Conservation (phyloP, 1,284 basidiomycete genomes). For the Clitocybe nebularis region DNA sequence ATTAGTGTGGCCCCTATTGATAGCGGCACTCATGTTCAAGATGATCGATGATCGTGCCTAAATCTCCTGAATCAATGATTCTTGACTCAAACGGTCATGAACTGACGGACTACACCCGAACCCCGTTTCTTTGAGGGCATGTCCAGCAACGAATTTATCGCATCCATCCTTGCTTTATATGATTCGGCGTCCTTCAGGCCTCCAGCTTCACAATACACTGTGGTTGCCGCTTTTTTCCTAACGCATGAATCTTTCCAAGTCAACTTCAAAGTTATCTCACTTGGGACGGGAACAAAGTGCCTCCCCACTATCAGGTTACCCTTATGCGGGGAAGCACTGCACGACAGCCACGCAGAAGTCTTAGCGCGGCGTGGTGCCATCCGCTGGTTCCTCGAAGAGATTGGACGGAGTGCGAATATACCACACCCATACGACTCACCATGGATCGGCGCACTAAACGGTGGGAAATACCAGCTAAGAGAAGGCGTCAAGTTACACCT, state of each 20-base stretch:
- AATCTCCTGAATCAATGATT: too few species aligned
- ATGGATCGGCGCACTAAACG: constrained; percentile 40
- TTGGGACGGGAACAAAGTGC: constrained; percentile 87
- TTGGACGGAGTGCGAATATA: constrained; percentile 31
- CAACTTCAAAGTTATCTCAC: constrained; percentile 53
- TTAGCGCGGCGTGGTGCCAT: constrained; percentile 77
- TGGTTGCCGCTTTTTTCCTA: constrained; percentile 58
- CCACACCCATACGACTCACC: constrained; percentile 24
- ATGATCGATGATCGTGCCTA: too few species aligned
- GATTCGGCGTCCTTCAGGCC: constrained; percentile 41
- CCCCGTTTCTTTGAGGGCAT: too few species aligned
- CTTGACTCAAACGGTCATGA: too few species aligned
- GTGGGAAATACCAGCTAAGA: constrained; percentile 46
- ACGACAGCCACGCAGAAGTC: constrained; percentile 91
- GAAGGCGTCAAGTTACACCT: constrained; percentile 55
- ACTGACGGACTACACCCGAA: too few species aligned
- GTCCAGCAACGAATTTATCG: too few species aligned
- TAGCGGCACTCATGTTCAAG: too few species aligned
- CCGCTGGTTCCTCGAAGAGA: constrained; percentile 79
- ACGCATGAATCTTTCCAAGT: constrained; percentile 13
- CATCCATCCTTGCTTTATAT: constrained; percentile 39
- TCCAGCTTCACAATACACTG: constrained; percentile 51
- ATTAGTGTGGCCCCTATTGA: too few species aligned
- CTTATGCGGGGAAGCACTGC: constrained; percentile 73
- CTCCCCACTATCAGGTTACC: constrained; percentile 68